phyloP scores from a whole-genome alignment of 257 asterid species.

The Prunella vulgaris region DNA sequence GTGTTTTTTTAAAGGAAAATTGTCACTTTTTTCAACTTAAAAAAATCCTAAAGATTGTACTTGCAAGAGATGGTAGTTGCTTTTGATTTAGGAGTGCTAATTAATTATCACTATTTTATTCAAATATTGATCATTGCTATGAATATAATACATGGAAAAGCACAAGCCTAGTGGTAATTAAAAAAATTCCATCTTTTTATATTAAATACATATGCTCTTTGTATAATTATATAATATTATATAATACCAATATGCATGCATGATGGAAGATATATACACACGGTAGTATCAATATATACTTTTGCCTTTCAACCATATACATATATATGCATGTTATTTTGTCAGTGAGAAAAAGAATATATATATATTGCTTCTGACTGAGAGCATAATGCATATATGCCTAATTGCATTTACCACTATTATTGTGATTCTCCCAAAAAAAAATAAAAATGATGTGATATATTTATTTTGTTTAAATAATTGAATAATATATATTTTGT shows the following conservation, averaged over 20 bases:
- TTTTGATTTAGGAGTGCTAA: not conserved
- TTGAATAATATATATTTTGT: too few relatives aligned
- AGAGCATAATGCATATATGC: constrained; percentile 4
- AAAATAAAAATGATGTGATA: too few relatives aligned
- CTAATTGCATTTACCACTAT: not conserved
- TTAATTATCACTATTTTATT: not conserved
- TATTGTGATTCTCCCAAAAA: too few relatives aligned
- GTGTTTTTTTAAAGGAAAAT: not conserved
- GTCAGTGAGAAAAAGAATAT: not conserved
- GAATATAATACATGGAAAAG: constrained; percentile 21
- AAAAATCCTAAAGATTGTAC: not conserved
- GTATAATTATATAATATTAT: too few relatives aligned
- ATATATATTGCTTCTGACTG: not conserved
- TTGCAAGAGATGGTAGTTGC: not conserved
- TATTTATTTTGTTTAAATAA: too few relatives aligned
- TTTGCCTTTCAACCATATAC: not conserved
- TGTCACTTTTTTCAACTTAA: not conserved
- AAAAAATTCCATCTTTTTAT: too few relatives aligned
- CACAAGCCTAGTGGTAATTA: constrained; percentile 6
- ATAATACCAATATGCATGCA: too few relatives aligned
- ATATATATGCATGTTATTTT: not conserved
- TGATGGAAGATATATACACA: too few relatives aligned
- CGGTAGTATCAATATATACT: too few relatives aligned
- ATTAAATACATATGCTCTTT: too few relatives aligned
- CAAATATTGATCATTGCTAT: constrained; percentile 2